phyloP scores from a whole-genome alignment of 495 filamentous ascomycete genomes.

The Xylaria nigripes region DNA sequence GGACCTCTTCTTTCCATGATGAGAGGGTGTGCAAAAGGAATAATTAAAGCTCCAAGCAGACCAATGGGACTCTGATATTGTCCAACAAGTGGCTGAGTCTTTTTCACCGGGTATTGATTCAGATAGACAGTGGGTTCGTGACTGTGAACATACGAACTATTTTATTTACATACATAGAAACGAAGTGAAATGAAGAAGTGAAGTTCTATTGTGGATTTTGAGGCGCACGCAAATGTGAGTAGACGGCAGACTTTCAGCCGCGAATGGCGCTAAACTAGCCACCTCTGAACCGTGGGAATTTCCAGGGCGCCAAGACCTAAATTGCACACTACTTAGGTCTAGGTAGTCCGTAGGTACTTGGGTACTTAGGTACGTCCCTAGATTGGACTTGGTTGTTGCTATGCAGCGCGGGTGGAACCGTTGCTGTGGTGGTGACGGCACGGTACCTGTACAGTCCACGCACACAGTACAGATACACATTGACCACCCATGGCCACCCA shows the following conservation, averaged over 20 bases:
- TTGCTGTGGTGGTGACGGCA: neutral
- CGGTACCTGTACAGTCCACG: neutral
- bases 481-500: neutral
- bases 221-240: neutral
- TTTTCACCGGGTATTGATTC: neutral
- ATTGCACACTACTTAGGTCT: too few species aligned
- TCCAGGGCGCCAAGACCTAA: neutral
- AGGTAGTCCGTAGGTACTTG: too few species aligned
- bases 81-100: neutral
- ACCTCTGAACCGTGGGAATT: neutral
- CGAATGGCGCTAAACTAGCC: neutral
- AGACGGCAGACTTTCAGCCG: neutral
- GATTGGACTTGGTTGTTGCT: neutral
- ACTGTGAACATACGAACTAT: neutral
- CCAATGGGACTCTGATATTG: neutral
- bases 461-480: too few species aligned
- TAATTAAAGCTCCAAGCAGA: neutral
- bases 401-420: neutral
- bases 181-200: neutral
- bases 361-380: too few species aligned
- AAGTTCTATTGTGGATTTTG: neutral
- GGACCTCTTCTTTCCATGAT: constrained; percentile 2
- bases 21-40: neutral
- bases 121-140: neutral
- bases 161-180: neutral